phyloP scores from a whole-genome alignment of 257 asterid species.

The Linderniella brevidens region DNA sequence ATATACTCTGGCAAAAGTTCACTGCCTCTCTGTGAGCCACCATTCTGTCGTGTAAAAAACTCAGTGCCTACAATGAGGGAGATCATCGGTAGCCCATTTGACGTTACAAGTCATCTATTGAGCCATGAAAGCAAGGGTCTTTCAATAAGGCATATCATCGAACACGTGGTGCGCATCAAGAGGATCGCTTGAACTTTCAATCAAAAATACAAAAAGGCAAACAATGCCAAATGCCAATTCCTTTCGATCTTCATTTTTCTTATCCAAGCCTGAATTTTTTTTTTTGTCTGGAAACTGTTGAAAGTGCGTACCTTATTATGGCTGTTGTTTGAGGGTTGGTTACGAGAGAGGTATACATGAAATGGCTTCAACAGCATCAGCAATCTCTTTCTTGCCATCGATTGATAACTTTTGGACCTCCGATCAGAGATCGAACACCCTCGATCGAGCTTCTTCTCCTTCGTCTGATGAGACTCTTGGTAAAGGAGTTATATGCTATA shows the following conservation, averaged over 20 bases:
- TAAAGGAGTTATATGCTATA: no score
- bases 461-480: no score
- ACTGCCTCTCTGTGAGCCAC: conserved; percentile 60
- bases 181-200: not conserved
- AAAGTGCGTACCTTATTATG: conserved; percentile 33
- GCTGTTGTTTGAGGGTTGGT: conserved; percentile 20
- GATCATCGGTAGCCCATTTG: not conserved
- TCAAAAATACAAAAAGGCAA: not conserved
- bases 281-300: not conserved
- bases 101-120: not conserved
- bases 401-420: not conserved
- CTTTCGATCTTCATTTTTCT: not conserved
- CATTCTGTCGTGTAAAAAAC: conserved; percentile 40
- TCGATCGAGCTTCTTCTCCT: no score
- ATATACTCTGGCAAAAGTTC: conserved; percentile 54
- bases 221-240: not conserved
- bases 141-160: conserved; percentile 1
- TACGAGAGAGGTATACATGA: conserved; percentile 52
- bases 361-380: conserved; percentile 65
- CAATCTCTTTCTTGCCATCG: conserved; percentile 64
- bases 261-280: not conserved
- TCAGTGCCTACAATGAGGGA: conserved; percentile 38
- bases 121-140: not conserved
- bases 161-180: not conserved
- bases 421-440: conserved; percentile 1